Base-by-base conservation (phyloP, 768 basidiomycete species). In the Suillus fuscotomentosus region DNA sequence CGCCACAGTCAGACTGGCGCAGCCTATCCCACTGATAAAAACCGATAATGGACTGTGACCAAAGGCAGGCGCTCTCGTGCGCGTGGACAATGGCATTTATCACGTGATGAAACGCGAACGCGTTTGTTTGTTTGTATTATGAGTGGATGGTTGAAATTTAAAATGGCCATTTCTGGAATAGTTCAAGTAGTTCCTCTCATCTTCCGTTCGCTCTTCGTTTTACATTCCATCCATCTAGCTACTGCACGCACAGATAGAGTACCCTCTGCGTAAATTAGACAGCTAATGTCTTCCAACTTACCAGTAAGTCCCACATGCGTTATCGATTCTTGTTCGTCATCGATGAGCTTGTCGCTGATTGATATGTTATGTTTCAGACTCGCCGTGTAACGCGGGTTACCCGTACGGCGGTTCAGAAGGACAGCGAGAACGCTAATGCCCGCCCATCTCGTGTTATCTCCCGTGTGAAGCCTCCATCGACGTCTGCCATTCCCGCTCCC, bases 361-460 rank as follows among this genome's bases (percentile, higher is more conserved):
- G 60, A 60, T 31, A 31, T n/a, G 45, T 17, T 4, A 60, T n/a
- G 39, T 20, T 5, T 11, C 67, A 91, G 90, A 83, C 86, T 63
- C 86, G 90, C 69, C 86, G 90, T 77, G 83, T 84, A 56, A 84
- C 86, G 63, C 83, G 87, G 74, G 78, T 82, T 48, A 81, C 83
- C 63, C 85, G 85, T 68, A 77, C 78, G 31, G 76, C 82, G 62
- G 81, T 83, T 56, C 80, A 79, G 71, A 86, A 85, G 72, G 86
- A 88, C 72, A 84, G 78, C 72, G 90, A 92, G 82, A 92, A 91
- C 72, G 85, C 86, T 63, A 86, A 84, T 71, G 86, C 88, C 60
- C 86, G 86, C 64, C 84, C 85, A 50, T 81, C 84, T 64, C 81
- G 86, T 75, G 78, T 85, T 57, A 78, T 81, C 54, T 84, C 88